Evolutionary conservation across 1,139 yeast genomes (phyloP), one percentile per base, ranked within the genome.

Genomic region (Pneumocystis murina): DNA sequence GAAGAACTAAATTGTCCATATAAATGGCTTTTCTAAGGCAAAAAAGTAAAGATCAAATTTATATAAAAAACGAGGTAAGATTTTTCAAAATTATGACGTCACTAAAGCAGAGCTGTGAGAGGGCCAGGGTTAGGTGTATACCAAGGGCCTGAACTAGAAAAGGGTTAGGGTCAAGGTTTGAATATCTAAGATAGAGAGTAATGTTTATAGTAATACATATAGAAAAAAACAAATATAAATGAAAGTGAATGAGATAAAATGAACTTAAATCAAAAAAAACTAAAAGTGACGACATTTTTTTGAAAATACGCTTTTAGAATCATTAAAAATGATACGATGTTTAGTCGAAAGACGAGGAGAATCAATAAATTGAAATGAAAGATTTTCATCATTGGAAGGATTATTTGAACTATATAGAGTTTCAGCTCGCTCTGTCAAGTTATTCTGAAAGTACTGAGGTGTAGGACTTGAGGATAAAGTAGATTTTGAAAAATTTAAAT

Each of bases 1-100:
- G 91, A 80, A 92, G 88, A 80, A 91, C 96, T 83, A 92, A 86
- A 85, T 91, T 95, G 87, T 91, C 97, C 60, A 58, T 58, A 24
- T 2, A 14, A 10, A 10, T 80, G 82, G 77, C 83, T 79, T 24
- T 59, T 54, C 28, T 40, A 4, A 59, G 20, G 24, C 55, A 2
- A 17, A 40, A 40, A 41, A 43, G 17, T 12, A 12, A 17, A 28
- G 10, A 24, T 33, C 35, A 48, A 48, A 24, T 24, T 28, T 43
- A n/a, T 40, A 16, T 40, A n/a, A 40, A n/a, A n/a, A n/a, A 20
- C 54, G 28, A 17, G 40, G 4, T 5, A 16, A 14, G 28, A 41
- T 17, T 41, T 41, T 41, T 17, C 10, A n/a, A n/a, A 16, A 16
- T n/a, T n/a, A 39, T 17, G 17, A n/a, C 43, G 35, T 33, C 35